Conservation (phyloP, 2,329 filamentous ascomycete species). For the Fusarium decemcellulare region DNA sequence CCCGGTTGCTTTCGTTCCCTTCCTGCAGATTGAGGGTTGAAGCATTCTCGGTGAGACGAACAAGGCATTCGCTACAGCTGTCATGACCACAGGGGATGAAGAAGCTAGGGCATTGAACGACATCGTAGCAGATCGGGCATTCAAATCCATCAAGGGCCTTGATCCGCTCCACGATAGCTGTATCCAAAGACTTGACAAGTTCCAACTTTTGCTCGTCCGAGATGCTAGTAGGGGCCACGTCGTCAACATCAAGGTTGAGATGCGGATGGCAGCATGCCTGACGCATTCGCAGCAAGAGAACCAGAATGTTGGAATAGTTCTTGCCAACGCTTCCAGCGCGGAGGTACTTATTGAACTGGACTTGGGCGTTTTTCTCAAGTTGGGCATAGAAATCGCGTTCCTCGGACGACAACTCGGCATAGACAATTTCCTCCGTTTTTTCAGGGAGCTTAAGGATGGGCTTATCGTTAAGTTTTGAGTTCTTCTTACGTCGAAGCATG, state of each 20-base stretch:
- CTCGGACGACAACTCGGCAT: constrained; percentile 78
- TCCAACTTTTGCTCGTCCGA: constrained; percentile 66
- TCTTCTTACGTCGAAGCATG: constrained; percentile 86
- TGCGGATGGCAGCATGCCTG: constrained; percentile 71
- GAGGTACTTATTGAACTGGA: constrained; percentile 84
- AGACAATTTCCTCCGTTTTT: constrained; percentile 82
- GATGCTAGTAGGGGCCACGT: constrained; percentile 54
- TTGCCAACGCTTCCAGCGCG: constrained; percentile 75
- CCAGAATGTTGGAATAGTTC: constrained; percentile 83
- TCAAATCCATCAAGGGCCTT: constrained; percentile 74
- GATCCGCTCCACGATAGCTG: constrained; percentile 76
- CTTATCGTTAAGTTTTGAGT: constrained; percentile 82
- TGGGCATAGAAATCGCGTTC: constrained; percentile 85
- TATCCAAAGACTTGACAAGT: constrained; percentile 72
- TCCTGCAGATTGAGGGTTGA: constrained; percentile 67
- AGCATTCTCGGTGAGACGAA: constrained; percentile 74
- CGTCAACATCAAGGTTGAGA: constrained; percentile 52
- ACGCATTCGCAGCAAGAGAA: constrained; percentile 84
- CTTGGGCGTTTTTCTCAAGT: constrained; percentile 76
- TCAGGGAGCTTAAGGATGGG: constrained; percentile 84
- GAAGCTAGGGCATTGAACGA: constrained; percentile 79
- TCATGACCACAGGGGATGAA: constrained; percentile 89
- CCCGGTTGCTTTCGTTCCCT: constrained; percentile 69
- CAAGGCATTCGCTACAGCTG: constrained; percentile 83
- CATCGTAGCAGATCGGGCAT: constrained; percentile 88